Evolutionary conservation across 1,139 yeast species (phyloP), one percentile per base, ranked within the genome.

Genomic region (Sugiyamaella xylanicola): DNA sequence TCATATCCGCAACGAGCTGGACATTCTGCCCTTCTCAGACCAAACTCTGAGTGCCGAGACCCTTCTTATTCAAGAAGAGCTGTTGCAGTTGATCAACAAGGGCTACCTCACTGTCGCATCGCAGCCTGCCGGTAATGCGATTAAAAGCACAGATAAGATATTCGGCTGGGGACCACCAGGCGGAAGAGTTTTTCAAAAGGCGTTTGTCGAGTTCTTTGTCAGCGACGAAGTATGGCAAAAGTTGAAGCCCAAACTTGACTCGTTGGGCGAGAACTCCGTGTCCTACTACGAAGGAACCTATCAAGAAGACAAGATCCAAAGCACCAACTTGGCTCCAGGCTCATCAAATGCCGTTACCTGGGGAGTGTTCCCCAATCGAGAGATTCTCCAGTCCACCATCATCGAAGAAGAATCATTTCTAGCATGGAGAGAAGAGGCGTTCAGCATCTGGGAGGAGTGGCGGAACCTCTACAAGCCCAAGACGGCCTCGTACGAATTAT

Each of bases 121-220:
- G 0, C 99, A 93, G 72, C 99, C 99, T 1, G 95, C 97, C 0
- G 88, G 89, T 65, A 87, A 90, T 36, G 69, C 71, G n/a, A 79
- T 86, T 47, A 79, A 78, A 44, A 87, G 96, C 9, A 77, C 82
- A 4, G 98, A 93, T 72, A 85, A 84, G 61, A 87, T 92, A 48
- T 87, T 92, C 70, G 99, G 99, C 1, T 93, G 96, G 90, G 99
- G 99, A 48, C 98, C 99, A 15, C 80, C 81, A 50, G 84, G 86
- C 64, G 99, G 99, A 1, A 81, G 82, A 61, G 91, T 93, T 25
- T 93, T 88, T 72, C 99, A 93, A 71, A 92, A 93, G 71, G 90
- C 97, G 35, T 92, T 91, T 72, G 88, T 93, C 54, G 99, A 93
- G 72, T 83, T 93, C 70, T 88, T 93, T 69, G 79, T 90, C 39